These are phyloP conservation scores for Lachancea cidri DNA, from an alignment of 805 yeast genomes.

Conservation along the genomic window DNA sequence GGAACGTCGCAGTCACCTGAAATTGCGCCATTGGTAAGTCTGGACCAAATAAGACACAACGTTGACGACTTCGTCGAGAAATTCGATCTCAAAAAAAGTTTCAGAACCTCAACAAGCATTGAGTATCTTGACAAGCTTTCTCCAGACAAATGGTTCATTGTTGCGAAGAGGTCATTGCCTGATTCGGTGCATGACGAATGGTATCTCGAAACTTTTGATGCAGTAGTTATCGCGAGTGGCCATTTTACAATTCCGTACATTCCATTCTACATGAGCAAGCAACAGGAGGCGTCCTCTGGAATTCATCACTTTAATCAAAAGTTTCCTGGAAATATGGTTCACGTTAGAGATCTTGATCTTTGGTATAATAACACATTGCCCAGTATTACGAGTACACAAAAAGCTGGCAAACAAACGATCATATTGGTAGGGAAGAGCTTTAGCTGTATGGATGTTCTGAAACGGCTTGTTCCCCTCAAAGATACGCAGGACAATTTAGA, in stretches of 20 bases:
- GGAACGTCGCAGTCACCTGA: constrained; percentile 1
- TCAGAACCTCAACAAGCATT: constrained; percentile 13
- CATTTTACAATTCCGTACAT: constrained; percentile 39
- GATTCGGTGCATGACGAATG: constrained; percentile 30
- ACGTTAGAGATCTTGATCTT: constrained; percentile 39
- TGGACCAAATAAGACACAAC: constrained; percentile 9
- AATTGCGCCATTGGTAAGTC: constrained; percentile 13
- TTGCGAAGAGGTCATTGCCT: constrained; percentile 18
- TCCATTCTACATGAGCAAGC: constrained; percentile 26
- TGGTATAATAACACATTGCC: constrained; percentile 18
- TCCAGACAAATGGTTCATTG: constrained; percentile 32
- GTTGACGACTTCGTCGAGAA: constrained; percentile 7
- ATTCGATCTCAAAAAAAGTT: constrained; percentile 6
- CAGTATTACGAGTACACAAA: constrained; percentile 21
- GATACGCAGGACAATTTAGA: constrained; percentile 14
- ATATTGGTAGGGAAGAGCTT: constrained; percentile 39
- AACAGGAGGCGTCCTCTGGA: constrained; percentile 6
- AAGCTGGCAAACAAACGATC: constrained; percentile 15
- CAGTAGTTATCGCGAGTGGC: constrained; percentile 39
- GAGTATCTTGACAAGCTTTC: constrained; percentile 17
- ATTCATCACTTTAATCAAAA: constrained; percentile 16
- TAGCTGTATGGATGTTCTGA: constrained; percentile 38
- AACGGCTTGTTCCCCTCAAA: constrained; percentile 33
- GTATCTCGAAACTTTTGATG: constrained; percentile 37
- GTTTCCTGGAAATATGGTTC: constrained; percentile 37